Evolutionary conservation across 352 stramenopile species (phyloP), one percentile per base, ranked within the genome.

Genomic region (Ochromonadaceae sp.): DNA sequence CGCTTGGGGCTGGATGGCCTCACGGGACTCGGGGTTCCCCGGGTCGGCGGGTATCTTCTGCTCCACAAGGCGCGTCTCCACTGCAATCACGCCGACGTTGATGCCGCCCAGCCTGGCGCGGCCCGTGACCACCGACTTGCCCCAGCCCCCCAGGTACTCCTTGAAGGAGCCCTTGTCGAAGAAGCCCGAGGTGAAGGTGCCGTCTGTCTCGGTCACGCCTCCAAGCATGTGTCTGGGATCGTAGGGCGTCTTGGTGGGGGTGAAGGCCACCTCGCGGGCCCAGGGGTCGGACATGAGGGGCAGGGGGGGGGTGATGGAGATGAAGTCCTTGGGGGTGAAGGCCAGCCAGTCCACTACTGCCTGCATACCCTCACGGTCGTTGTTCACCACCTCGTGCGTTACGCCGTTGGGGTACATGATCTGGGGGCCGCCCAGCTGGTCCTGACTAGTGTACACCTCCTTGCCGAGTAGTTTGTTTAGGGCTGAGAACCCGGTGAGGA

Each of bases 371-470:
- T 96, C 82, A 66, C 98, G 77, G 74, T 99, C 93, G 74, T 99
- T 92, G 53, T 95, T 83, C 7, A 96, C 86, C 70, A 90, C 86
- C 68, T 97, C 70, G 77, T 99, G 95, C 31, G 91, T 91, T 48
- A 98, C 91, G 74, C 95, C 95, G 74, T 99, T 99, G 59, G 90
- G 94, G 81, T 91, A 84, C 95, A 99, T 99, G 74, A 99, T 90
- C 81, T 98, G 93, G 65, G 93, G 86, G 59, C 90, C 91, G 41
- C 59, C 47, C 41, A 99, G 86, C 80, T 99, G 95, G 72, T 98
- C 90, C 72, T 99, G 96, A 10, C 90, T 98, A 38, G 87, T 96
- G 89, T 99, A 99, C 26, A 99, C 93, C 38, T 96, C 86, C 69
- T 92, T 91, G 67, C 95, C 95, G 78, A 99, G 93, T 59, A 99